Percentiles rank a stretch among this genome's conserved stretches.
These are phyloP conservation scores for Hypericum perforatum DNA, from an alignment of 345 rosid species.

Conservation along the genomic window DNA sequence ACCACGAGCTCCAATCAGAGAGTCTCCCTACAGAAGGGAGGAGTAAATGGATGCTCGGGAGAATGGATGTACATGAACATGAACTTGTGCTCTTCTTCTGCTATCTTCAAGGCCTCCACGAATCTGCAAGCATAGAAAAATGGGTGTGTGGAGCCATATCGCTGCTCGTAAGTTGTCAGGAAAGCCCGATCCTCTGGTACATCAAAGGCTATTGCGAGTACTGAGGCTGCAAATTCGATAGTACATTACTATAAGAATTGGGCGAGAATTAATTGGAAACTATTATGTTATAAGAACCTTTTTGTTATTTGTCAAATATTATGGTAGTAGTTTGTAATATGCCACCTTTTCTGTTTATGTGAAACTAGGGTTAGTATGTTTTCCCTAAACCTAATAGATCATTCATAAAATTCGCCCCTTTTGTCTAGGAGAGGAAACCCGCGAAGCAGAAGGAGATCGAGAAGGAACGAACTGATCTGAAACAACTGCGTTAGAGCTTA, in stretches of 20 bases:
- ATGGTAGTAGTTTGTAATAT: too few relatives aligned
- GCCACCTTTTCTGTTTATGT: too few relatives aligned
- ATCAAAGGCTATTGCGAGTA: constrained; percentile 13
- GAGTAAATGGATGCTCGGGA: constrained; percentile 44
- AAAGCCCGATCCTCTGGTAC: constrained; percentile 32
- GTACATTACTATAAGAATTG: constrained; percentile 10
- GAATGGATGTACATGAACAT: constrained; percentile 51
- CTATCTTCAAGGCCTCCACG: constrained; percentile 39
- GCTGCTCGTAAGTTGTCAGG: constrained; percentile 39
- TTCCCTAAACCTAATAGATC: too few relatives aligned
- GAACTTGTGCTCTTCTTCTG: constrained; percentile 40
- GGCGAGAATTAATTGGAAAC: too few relatives aligned
- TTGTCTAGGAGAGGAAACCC: too few relatives aligned
- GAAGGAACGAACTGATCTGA: too few relatives aligned
- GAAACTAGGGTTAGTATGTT: too few relatives aligned
- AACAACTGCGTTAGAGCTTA: too few relatives aligned
- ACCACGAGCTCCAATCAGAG: constrained; percentile 39
- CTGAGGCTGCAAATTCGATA: constrained; percentile 16
- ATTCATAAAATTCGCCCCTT: too few relatives aligned
- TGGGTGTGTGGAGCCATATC: constrained; percentile 42
- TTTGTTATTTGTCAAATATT: too few relatives aligned
- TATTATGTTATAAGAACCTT: too few relatives aligned
- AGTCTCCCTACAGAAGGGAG: constrained; percentile 45
- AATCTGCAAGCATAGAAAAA: constrained; percentile 40
- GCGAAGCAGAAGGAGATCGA: too few relatives aligned